Evolutionary conservation across 192 early-diverging fungal genomes (phyloP), one percentile per base, ranked within the genome.

Genomic region (Podochytrium sp.): DNA sequence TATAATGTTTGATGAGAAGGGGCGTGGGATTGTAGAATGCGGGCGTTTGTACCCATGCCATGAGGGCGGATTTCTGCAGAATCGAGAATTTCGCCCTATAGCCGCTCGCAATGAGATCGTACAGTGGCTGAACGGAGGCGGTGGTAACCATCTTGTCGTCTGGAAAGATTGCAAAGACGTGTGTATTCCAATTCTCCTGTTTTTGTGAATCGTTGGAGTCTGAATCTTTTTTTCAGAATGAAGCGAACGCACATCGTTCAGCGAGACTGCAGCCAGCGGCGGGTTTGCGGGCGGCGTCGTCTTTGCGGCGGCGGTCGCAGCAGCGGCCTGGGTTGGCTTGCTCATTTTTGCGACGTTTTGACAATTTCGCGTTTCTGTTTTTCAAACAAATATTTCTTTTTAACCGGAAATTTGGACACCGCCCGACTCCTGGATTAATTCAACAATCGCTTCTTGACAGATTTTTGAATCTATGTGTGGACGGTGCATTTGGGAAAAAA

Each of bases 11-110:
- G 35, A 62, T 35, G 37, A 7, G 6, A 12, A 57, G 27, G 14
- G 18, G 10, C 23, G 25, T 57, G 23, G 27, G 14, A 23, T 27
- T 0, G 27, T 56, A 25, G 10, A 25, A 10, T 12, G 2, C 37
- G 25, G 20, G 6, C 3, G 42, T 65, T n/a, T 49, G 62, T 74
- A 80, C 85, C 85, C 85, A 87, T 2, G 79, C 50, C 29, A 87
- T 49, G 27, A 85, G 23, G 56, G 76, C 77, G 16, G 71, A 37
- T 52, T 73, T 68, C 27, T 58, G 38, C n/a, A 87, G 41, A 1
- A 81, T 76, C 2, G 76, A 49, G 71, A 87, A 87, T 43, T 62
- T 41, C 30, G 67, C 74, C 18, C 85, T 58, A 33, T 70, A 71
- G 20, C 83, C 83, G 32, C 78, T 81, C 0, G 71, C 72, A 32